Conservation (phyloP, 2,329 filamentous ascomycete species). For the Alternaria tenuissima region DNA sequence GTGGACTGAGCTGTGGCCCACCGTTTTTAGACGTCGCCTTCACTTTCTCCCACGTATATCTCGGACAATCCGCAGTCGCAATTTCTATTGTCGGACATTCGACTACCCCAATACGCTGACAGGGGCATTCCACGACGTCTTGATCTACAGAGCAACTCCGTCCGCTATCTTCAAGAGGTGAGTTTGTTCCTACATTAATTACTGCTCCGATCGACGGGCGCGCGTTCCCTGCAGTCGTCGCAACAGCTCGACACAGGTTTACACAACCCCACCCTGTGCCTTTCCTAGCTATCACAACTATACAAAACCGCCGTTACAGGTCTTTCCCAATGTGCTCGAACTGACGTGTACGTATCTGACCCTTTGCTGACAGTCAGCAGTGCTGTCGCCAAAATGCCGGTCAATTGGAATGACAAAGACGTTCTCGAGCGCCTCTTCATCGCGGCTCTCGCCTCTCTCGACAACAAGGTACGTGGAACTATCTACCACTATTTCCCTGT, state of each 20-base stretch:
- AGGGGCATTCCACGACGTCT: not conserved
- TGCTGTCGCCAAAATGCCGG: constrained; percentile 32
- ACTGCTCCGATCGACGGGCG: not conserved
- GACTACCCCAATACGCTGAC: not conserved
- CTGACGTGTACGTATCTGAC: not conserved
- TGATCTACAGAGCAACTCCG: not conserved
- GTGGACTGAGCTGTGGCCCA: not conserved
- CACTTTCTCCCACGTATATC: not conserved
- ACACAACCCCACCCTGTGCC: not conserved
- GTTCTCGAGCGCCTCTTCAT: constrained; percentile 53
- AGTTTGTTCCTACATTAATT: not conserved
- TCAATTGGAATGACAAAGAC: constrained; percentile 50
- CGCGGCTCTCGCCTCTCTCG: constrained; percentile 47
- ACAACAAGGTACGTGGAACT: constrained; percentile 41
- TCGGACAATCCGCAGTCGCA: not conserved
- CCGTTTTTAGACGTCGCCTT: not conserved
- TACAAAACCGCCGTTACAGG: not conserved
- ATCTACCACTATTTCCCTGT: not conserved
- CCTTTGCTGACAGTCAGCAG: not conserved
- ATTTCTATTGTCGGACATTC: not conserved
- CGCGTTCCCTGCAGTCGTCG: not conserved
- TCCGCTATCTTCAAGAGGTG: not conserved
- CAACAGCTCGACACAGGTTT: not conserved
- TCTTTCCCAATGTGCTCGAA: not conserved
- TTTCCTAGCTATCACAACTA: not conserved